A percentile compares a stretch with the other conserved stretches of the same genome.
Evolutionary conservation across 495 filamentous ascomycete genomes (phyloP).

Genomic region (Podospora tetraspora): DNA sequence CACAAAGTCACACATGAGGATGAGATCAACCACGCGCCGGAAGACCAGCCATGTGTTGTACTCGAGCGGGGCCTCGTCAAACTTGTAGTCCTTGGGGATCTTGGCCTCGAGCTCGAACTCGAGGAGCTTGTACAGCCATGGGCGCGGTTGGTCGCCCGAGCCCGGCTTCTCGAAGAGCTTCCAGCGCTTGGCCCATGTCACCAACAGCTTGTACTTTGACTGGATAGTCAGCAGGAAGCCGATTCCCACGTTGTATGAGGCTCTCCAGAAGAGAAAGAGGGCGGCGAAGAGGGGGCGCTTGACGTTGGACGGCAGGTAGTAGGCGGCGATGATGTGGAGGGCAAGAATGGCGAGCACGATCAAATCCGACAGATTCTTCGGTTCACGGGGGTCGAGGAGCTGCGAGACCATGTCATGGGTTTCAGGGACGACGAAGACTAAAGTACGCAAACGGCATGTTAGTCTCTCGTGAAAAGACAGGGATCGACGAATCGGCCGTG

Average conservation of each 20-base stretch:
- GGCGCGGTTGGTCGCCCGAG: slow-evolving; percentile 72
- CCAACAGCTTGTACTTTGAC: slow-evolving; percentile 78
- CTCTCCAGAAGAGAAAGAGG: slow-evolving; percentile 87
- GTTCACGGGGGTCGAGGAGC: slow-evolving; percentile 86
- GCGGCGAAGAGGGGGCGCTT: slow-evolving; percentile 71
- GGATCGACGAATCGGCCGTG: not conserved
- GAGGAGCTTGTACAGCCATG: slow-evolving; percentile 72
- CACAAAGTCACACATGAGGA: slow-evolving; percentile 96
- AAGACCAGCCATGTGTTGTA: slow-evolving; percentile 99
- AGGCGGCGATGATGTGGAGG: slow-evolving; percentile 65
- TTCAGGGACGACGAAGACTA: slow-evolving; percentile 92
- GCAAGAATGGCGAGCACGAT: slow-evolving; percentile 77
- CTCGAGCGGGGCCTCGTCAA: slow-evolving; percentile 88
- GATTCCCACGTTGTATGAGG: slow-evolving; percentile 88
- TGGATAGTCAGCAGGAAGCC: slow-evolving; percentile 84
- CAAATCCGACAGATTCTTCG: slow-evolving; percentile 86
- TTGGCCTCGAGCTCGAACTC: slow-evolving; percentile 90
- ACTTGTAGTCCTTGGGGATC: slow-evolving; percentile 88
- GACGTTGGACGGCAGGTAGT: slow-evolving; percentile 58
- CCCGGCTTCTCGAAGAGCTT: slow-evolving; percentile 80
- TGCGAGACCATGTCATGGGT: slow-evolving; percentile 99
- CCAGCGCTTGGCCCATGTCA: slow-evolving; percentile 81
- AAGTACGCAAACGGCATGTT: not conserved
- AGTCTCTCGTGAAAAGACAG: not conserved
- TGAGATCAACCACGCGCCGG: slow-evolving; percentile 87